These are phyloP conservation scores for Meyerozyma athensensis DNA, from an alignment of 1,139 yeast genomes.

Conservation along the genomic window DNA sequence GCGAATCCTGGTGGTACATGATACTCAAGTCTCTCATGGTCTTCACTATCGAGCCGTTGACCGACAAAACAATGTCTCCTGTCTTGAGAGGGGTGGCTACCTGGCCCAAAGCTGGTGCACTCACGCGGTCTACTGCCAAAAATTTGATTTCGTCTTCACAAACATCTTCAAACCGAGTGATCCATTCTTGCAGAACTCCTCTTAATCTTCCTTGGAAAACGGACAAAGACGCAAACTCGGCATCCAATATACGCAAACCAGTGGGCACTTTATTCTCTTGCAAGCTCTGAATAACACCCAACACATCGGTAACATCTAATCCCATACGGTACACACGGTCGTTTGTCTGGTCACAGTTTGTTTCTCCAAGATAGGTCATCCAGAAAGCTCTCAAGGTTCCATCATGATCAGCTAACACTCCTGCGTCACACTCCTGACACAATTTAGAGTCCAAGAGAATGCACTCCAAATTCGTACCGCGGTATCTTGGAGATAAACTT, in stretches of 20 bases:
- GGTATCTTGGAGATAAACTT: conserved; percentile 67
- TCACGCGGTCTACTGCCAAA: conserved; percentile 65
- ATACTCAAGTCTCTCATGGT: conserved; percentile 63
- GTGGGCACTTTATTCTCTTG: conserved; percentile 37
- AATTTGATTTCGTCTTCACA: conserved; percentile 65
- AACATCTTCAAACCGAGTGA: conserved; percentile 56
- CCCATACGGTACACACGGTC: conserved; percentile 75
- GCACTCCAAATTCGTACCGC: conserved; percentile 82
- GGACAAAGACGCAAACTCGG: conserved; percentile 68
- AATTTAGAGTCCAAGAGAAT: conserved; percentile 69
- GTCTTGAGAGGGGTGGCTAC: conserved; percentile 32
- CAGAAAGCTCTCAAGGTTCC: conserved; percentile 82
- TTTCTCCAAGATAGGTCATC: conserved; percentile 79
- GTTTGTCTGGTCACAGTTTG: conserved; percentile 35
- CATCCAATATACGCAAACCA: conserved; percentile 64
- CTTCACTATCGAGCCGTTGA: conserved; percentile 60
- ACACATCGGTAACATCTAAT: conserved; percentile 66
- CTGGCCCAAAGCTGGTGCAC: conserved; percentile 39
- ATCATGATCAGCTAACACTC: conserved; percentile 71
- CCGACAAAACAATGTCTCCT: conserved; percentile 73
- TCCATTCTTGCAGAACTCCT: conserved; percentile 86
- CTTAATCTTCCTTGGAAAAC: conserved; percentile 75
- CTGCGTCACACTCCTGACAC: conserved; percentile 74
- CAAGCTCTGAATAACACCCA: conserved; percentile 51
- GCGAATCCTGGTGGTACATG: conserved; percentile 40